Percentiles rank a stretch among this genome's conserved stretches.
Evolutionary conservation across 2,329 filamentous ascomycete genomes (phyloP).

Genomic region (Alternaria alternata): DNA sequence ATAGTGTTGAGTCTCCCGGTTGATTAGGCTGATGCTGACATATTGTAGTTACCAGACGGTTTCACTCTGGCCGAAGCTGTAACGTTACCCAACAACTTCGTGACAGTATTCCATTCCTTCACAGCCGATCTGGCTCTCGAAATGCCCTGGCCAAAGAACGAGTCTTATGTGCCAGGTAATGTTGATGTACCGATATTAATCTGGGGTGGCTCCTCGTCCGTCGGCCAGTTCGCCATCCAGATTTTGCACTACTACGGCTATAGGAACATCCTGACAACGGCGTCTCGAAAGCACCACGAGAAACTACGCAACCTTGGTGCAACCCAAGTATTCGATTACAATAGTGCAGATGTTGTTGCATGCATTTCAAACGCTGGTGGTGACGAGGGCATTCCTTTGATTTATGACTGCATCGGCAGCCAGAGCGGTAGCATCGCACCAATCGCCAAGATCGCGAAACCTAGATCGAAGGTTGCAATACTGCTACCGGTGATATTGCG

Average conservation of each 20-base stretch:
- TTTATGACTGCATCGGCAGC: conserved; percentile 48
- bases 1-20: neutral
- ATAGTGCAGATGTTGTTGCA: conserved; percentile 37
- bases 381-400: conserved; percentile 31
- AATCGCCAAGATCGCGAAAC: conserved; percentile 59
- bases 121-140: conserved; percentile 54
- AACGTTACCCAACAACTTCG: conserved; percentile 64
- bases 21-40: conserved; percentile 9
- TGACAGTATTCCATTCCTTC: conserved; percentile 65
- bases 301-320: conserved; percentile 52
- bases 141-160: conserved; percentile 65
- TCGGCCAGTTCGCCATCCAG: conserved; percentile 55
- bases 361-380: conserved; percentile 35
- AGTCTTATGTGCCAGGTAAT: conserved; percentile 45
- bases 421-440: conserved; percentile 37
- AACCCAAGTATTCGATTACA: conserved; percentile 53
- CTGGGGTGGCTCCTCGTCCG: conserved; percentile 56
- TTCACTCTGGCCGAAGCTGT: conserved; percentile 58
- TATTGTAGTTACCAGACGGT: conserved; percentile 50
- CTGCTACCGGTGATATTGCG: conserved; percentile 67
- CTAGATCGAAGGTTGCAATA: conserved; percentile 63
- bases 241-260: conserved; percentile 53
- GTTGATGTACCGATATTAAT: conserved; percentile 50
- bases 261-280: conserved; percentile 50
- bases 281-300: conserved; percentile 50